Percentiles rank a stretch among this genome's conserved stretches.
These are phyloP conservation scores for Clitoria ternatea DNA, from an alignment of 306 rosid genomes.

Conservation along the genomic window DNA sequence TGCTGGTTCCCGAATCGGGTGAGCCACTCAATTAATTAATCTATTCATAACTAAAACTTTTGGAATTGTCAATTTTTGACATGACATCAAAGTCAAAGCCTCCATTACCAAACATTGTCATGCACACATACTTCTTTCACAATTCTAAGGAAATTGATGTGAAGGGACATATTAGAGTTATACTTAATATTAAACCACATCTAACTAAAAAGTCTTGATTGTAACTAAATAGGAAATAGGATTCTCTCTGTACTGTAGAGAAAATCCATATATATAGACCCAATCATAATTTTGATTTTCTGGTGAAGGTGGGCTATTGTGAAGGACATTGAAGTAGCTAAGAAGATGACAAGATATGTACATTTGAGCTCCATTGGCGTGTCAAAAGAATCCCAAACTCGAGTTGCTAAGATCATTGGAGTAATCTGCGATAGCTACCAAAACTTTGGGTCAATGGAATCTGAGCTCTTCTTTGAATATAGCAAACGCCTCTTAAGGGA, in stretches of 20 bases:
- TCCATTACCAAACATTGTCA: too few species aligned
- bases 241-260: too few species aligned
- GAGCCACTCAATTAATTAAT: neutral
- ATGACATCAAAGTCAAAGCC: too few species aligned
- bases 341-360: constrained; percentile 54
- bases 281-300: neutral
- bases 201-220: too few species aligned
- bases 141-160: too few species aligned
- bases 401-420: constrained; percentile 62
- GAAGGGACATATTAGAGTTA: neutral
- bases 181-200: too few species aligned
- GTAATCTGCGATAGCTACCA: constrained; percentile 56
- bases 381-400: constrained; percentile 69
- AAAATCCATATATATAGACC: too few species aligned
- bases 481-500: constrained; percentile 35
- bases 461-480: constrained; percentile 50
- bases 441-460: constrained; percentile 20
- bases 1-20: constrained; percentile 93
- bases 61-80: neutral
- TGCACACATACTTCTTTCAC: too few species aligned
- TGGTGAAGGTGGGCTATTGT: constrained; percentile 69
- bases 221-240: too few species aligned
- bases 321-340: constrained; percentile 65
- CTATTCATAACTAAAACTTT: too few species aligned
- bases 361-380: constrained; percentile 68